These are phyloP conservation scores for Penicillium simplicissimum DNA, from an alignment of 495 filamentous ascomycete species.

Conservation along the genomic window DNA sequence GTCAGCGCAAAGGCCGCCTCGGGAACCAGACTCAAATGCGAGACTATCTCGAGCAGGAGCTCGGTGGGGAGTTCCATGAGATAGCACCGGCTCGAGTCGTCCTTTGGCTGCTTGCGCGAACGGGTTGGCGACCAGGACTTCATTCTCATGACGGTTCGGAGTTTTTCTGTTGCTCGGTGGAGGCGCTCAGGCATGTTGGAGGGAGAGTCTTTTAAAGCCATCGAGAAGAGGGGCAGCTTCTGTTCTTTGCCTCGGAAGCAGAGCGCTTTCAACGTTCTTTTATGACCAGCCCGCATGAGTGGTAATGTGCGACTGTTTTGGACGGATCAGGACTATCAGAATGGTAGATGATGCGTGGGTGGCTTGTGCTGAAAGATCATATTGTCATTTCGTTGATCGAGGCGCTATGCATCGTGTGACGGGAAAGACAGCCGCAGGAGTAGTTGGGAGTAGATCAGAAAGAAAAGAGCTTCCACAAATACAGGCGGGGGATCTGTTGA, in stretches of 20 bases:
- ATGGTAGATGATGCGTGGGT: slow-evolving; percentile 5
- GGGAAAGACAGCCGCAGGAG: slow-evolving; percentile 14
- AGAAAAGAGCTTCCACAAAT: slow-evolving; percentile 7
- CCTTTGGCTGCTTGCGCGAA: slow-evolving; percentile 18
- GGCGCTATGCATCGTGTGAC: slow-evolving; percentile 25
- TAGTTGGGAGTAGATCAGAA: slow-evolving; percentile 6
- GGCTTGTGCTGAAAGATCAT: slow-evolving; percentile 20
- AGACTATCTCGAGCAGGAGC: slow-evolving; percentile 44
- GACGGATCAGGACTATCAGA: slow-evolving; percentile 1
- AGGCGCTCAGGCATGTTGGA: slow-evolving; percentile 34
- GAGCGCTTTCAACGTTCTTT: slow-evolving; percentile 9
- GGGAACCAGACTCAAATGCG: slow-evolving; percentile 40
- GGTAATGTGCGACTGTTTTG: slow-evolving; percentile 2
- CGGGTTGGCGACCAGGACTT: slow-evolving; percentile 30
- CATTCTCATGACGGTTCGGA: slow-evolving; percentile 39
- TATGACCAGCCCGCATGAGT: slow-evolving; percentile 19
- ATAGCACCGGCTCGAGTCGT: slow-evolving; percentile 31
- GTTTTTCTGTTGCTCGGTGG: slow-evolving; percentile 34
- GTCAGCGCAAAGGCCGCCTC: slow-evolving; percentile 47
- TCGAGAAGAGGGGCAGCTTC: slow-evolving; percentile 12
- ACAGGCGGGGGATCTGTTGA: slow-evolving; percentile 32
- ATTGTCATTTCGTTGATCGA: slow-evolving; percentile 10
- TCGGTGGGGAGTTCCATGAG: slow-evolving; percentile 49
- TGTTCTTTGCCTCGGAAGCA: slow-evolving; percentile 17
- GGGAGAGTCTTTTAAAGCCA: slow-evolving; percentile 22